Percentiles rank a stretch among this genome's conserved stretches.
These are phyloP conservation scores for Termitomyces sp. DNA, from an alignment of 768 basidiomycete species.

Conservation along the genomic window DNA sequence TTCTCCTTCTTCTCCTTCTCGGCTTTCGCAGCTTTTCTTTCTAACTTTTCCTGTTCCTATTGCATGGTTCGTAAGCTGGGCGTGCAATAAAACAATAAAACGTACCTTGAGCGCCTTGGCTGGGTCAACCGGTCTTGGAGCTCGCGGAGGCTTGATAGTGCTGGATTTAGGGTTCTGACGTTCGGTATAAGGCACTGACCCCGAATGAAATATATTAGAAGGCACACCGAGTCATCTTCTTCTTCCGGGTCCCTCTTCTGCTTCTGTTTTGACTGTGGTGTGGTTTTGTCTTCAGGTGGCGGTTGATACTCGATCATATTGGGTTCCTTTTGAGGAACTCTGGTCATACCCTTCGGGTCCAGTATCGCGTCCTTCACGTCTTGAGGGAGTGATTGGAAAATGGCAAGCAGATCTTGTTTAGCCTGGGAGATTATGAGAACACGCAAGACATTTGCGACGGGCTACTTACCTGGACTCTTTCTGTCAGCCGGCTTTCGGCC, in stretches of 20 bases:
- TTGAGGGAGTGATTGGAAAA: constrained; percentile 55
- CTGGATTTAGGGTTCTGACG: constrained; percentile 5
- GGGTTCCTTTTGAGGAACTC: constrained; percentile 28
- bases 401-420: constrained; percentile 43
- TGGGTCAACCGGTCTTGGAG: constrained; percentile 49
- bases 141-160: constrained; percentile 24
- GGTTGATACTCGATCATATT: constrained; percentile 20
- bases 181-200: not conserved
- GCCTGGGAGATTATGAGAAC: constrained; percentile 37
- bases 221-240: constrained; percentile 36
- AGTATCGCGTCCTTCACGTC: constrained; percentile 51
- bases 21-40: constrained; percentile 61
- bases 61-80: not conserved
- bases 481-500: constrained; percentile 51
- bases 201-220: not conserved
- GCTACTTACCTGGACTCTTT: constrained; percentile 55
- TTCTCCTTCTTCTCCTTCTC: constrained; percentile 71
- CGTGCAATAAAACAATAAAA: not conserved
- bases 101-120: constrained; percentile 56
- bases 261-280: constrained; percentile 24
- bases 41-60: constrained; percentile 64
- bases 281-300: constrained; percentile 18
- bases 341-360: constrained; percentile 38
- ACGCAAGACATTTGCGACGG: not conserved
- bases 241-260: constrained; percentile 27